These are phyloP conservation scores for Clonostachys rosea DNA, from an alignment of 2,329 filamentous ascomycete genomes.

Conservation along the genomic window DNA sequence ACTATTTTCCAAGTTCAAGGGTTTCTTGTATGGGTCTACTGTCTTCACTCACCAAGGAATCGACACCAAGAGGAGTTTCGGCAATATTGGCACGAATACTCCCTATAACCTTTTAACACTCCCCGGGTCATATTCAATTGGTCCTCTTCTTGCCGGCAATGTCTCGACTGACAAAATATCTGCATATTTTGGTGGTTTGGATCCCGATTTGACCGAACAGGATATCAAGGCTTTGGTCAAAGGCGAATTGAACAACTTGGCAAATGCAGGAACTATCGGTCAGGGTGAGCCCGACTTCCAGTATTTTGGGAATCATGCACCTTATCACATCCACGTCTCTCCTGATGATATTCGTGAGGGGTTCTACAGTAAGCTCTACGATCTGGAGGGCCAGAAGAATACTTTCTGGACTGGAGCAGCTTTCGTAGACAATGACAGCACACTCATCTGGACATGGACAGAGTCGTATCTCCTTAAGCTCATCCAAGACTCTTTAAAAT, in stretches of 20 bases:
- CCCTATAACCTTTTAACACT: not conserved
- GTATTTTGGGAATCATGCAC: slow-evolving; percentile 20
- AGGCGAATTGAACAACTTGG: not conserved
- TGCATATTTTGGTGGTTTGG: not conserved
- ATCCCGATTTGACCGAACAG: not conserved
- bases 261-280: not conserved
- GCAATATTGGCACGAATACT: not conserved
- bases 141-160: not conserved
- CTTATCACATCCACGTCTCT: slow-evolving; percentile 11
- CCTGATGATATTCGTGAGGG: slow-evolving; percentile 25
- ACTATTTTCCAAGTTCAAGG: not conserved
- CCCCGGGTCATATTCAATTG: not conserved
- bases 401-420: slow-evolving; percentile 37
- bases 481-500: not conserved
- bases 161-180: not conserved
- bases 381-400: slow-evolving; percentile 34
- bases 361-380: slow-evolving; percentile 32
- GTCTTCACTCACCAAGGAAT: not conserved
- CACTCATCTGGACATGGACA: not conserved
- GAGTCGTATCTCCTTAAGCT: not conserved
- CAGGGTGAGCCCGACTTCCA: not conserved
- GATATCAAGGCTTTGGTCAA: not conserved
- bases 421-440: not conserved
- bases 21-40: not conserved
- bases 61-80: not conserved